A percentile compares a stretch with the other conserved stretches of the same genome.
Evolutionary conservation across 495 filamentous ascomycete species (phyloP).

Genomic region (Hypoxylon crocopeplum): DNA sequence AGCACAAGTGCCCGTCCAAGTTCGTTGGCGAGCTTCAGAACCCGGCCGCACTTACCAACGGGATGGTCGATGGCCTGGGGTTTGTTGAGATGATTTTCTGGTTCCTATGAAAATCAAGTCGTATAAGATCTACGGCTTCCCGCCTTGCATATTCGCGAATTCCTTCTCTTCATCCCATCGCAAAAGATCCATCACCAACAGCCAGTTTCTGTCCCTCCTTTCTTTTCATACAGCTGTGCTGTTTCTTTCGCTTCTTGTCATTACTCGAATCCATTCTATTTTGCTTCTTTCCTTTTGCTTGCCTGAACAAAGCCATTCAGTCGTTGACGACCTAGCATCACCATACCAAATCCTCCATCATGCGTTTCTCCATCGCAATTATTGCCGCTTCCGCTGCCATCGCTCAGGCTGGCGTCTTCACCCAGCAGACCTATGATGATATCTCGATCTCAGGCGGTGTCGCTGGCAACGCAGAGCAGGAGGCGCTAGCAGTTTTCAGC

Average conservation of each 20-base stretch:
- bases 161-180: conserved; percentile 34
- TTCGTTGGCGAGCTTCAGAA: conserved; percentile 14
- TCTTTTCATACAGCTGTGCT: conserved; percentile 42
- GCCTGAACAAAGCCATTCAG: conserved; percentile 8
- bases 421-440: conserved; percentile 37
- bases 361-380: conserved; percentile 41
- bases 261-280: conserved; percentile 21
- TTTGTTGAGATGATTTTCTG: conserved; percentile 28
- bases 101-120: conserved; percentile 31
- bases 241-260: conserved; percentile 38
- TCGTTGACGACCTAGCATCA: conserved; percentile 16
- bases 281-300: conserved; percentile 3
- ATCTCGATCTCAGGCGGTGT: conserved; percentile 52
- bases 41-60: conserved; percentile 14
- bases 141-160: conserved; percentile 9
- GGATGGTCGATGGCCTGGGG: conserved; percentile 4
- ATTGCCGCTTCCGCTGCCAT: conserved; percentile 30
- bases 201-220: conserved; percentile 31
- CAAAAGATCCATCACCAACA: conserved; percentile 36
- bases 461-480: conserved; percentile 51
- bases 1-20: conserved; percentile 19
- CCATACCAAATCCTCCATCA: conserved; percentile 21
- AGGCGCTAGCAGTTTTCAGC: conserved; percentile 45
- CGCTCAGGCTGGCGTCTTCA: conserved; percentile 40
- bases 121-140: conserved; percentile 39